Evolutionary conservation across 164 flowering plant genomes (phyloP).

Genomic region (Vitis vinifera): ASM3070453v1 NC_081823.1:10609001-10609500

Average conservation of each 20-base stretch:
- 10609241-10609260: constrained; percentile 54
- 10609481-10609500: neutral
- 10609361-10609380: neutral
- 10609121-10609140: neutral
- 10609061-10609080: neutral
- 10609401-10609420: neutral
- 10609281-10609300: constrained; percentile 45
- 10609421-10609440: neutral
- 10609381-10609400: neutral
- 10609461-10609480: neutral
- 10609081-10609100: neutral
- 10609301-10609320: constrained; percentile 5
- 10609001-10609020: neutral
- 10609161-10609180: neutral
- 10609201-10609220: constrained; percentile 1
- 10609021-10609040: neutral
- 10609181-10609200: neutral
- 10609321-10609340: neutral
- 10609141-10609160: constrained; percentile 4
- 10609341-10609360: neutral
- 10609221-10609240: constrained; percentile 5
- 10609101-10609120: neutral
- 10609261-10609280: constrained; percentile 66
- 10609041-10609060: neutral
- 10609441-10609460: neutral